These are phyloP conservation scores for Cairneyella variabilis DNA, from an alignment of 495 filamentous ascomycete species.

Conservation along the genomic window DNA sequence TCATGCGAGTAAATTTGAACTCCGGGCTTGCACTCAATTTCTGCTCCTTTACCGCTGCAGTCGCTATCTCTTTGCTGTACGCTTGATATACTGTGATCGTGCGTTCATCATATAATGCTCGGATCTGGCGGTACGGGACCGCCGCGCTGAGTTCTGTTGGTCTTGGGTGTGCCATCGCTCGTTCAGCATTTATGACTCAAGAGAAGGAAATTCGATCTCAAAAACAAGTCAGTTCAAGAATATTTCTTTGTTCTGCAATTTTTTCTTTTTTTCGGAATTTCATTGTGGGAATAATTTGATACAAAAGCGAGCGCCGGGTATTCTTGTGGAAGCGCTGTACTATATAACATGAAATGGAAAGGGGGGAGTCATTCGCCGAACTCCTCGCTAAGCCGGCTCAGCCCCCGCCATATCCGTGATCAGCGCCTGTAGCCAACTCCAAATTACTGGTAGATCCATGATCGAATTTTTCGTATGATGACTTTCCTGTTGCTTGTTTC, in stretches of 20 bases:
- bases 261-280: too few species aligned
- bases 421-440: not conserved
- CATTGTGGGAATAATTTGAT: too few species aligned
- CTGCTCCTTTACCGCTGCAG: constrained; percentile 47
- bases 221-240: too few species aligned
- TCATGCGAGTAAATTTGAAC: constrained; percentile 55
- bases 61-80: constrained; percentile 50
- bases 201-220: too few species aligned
- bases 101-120: constrained; percentile 40
- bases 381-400: too few species aligned
- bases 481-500: too few species aligned
- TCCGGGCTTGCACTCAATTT: constrained; percentile 46
- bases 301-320: too few species aligned
- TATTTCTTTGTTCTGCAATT: too few species aligned
- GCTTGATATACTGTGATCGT: constrained; percentile 64
- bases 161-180: not conserved
- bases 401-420: not conserved
- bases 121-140: constrained; percentile 49
- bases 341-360: too few species aligned
- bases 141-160: not conserved
- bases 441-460: too few species aligned
- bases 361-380: not conserved
- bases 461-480: too few species aligned
- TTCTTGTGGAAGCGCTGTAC: too few species aligned
- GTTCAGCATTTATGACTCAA: not conserved